These are phyloP conservation scores for Penicillium freii DNA, from an alignment of 2,329 filamentous ascomycete genomes.

Conservation along the genomic window DNA sequence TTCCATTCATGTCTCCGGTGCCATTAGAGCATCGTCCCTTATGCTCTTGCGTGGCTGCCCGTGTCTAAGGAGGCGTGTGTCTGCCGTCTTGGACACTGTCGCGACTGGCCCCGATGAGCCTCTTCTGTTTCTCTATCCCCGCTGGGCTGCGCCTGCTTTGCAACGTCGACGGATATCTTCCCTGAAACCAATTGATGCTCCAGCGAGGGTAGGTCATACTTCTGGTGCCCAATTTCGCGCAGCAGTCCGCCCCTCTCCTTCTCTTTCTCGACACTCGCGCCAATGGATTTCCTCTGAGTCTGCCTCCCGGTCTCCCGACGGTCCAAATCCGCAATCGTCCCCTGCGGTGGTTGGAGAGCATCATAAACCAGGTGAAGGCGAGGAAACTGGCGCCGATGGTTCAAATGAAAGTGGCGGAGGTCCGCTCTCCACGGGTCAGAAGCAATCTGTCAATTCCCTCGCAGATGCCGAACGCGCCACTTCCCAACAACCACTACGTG, in stretches of 20 bases:
- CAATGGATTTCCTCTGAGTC: conserved; percentile 26
- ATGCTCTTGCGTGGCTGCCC: conserved; percentile 47
- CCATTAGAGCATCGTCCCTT: conserved; percentile 19
- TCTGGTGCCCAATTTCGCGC: neutral
- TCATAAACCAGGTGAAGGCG: no score
- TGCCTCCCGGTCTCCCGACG: neutral
- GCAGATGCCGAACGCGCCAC: neutral
- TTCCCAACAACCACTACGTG: neutral
- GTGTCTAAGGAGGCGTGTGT: conserved; percentile 41
- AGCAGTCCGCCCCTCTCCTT: neutral
- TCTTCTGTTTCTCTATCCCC: conserved; percentile 48
- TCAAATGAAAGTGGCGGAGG: neutral
- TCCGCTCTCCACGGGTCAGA: neutral
- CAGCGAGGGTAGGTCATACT: neutral
- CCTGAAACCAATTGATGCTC: conserved; percentile 8
- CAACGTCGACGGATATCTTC: conserved; percentile 23
- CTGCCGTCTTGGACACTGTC: conserved; percentile 37
- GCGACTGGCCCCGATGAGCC: conserved; percentile 42
- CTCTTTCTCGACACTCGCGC: conserved; percentile 14
- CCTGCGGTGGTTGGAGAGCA: neutral
- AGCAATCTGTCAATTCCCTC: neutral
- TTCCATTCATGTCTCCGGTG: conserved; percentile 19
- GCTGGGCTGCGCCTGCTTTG: conserved; percentile 36
- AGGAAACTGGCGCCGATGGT: neutral
- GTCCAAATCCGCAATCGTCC: neutral